Base-by-base conservation (phyloP, 257 asterid species). In the Rauvolfia tetraphylla region DNA sequence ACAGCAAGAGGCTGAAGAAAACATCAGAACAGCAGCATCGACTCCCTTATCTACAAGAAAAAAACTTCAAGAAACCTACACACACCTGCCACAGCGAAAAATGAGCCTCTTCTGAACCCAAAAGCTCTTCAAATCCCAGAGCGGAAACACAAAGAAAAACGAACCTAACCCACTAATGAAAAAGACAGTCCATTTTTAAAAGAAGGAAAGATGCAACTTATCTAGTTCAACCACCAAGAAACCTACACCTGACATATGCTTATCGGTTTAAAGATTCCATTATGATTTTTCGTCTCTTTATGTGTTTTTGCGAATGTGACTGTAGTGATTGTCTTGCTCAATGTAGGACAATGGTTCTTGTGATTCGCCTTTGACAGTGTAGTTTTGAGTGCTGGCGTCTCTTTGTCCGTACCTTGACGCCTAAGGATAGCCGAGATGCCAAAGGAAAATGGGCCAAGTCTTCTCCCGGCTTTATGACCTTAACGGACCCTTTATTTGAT, bases 391-490 rank as follows among this genome's bases (percentile, higher is more conserved):
- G 41, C 5, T 5, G 4, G 41, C 17, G 5, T 53, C 66, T 53
- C 33, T 36, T 67, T 76, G 75, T 76, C 79, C 56, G 0, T 11
- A 38, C 71, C 53, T 51, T 1, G 57, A 1, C 23, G 57, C 57
- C n/a, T 46, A 1, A 46, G 51, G 77, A 59, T 78, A 75, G 76
- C 59, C 29, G n/a, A 56, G 25, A 74, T 80, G 83, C 78, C 34
- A 9, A 22, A 13, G 20, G 29, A 29, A 34, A 17, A 4, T 12
- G 8, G 33, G 44, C 23, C 23, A 3, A 20, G 49, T 65, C 10
- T 10, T 31, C 58, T 68, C 70, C 79, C 76, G 79, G 69, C 73
- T 73, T 77, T 48, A 36, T 77, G 29, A 25, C 10, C 61, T 44
- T 10, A 38, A 31, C 15, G 25, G 46, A 72, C 31, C 25, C 46